A percentile compares a stretch with the other conserved stretches of the same genome.
Evolutionary conservation across 2,329 filamentous ascomycete species (phyloP).

Genomic region (Penicillium sp.): DNA sequence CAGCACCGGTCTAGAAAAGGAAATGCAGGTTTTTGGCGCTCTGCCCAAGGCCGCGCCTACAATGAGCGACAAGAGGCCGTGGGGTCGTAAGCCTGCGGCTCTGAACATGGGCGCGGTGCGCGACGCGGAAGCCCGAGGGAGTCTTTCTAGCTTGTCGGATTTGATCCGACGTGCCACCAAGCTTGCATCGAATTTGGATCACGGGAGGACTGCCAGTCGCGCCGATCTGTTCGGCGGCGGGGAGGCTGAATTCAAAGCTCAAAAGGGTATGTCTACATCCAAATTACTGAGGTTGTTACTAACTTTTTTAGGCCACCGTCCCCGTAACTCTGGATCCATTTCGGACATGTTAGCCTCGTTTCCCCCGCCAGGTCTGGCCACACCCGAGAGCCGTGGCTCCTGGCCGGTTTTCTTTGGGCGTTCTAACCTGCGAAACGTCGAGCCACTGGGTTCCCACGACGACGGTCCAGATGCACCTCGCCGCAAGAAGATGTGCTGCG

Average conservation of each 20-base stretch:
- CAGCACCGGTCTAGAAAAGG: slow-evolving; percentile 25
- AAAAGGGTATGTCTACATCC: slow-evolving; percentile 26
- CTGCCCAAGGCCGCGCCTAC: slow-evolving; percentile 33
- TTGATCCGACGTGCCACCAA: slow-evolving; percentile 85
- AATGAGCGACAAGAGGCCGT: slow-evolving; percentile 44
- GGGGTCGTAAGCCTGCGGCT: slow-evolving; percentile 61
- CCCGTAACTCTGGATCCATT: slow-evolving; percentile 55
- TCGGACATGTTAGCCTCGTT: slow-evolving; percentile 68
- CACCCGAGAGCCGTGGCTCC: slow-evolving; percentile 41
- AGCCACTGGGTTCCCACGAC: slow-evolving; percentile 24
- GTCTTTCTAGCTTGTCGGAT: slow-evolving; percentile 87
- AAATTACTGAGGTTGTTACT: background rate
- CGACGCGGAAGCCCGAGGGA: slow-evolving; percentile 80
- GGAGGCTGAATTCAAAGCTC: slow-evolving; percentile 30
- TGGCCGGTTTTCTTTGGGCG: slow-evolving; percentile 44
- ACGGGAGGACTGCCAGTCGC: slow-evolving; percentile 68
- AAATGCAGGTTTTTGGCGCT: slow-evolving; percentile 13
- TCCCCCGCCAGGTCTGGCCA: slow-evolving; percentile 58
- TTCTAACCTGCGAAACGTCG: slow-evolving; percentile 35
- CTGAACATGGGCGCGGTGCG: slow-evolving; percentile 81
- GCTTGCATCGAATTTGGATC: slow-evolving; percentile 83
- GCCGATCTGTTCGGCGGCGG: slow-evolving; percentile 46
- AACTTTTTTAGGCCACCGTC: slow-evolving; percentile 19
- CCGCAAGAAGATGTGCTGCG: slow-evolving; percentile 68
- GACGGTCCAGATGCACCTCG: slow-evolving; percentile 30